Conservation (phyloP, 345 rosid genomes). For the Salix udensis region DNA sequence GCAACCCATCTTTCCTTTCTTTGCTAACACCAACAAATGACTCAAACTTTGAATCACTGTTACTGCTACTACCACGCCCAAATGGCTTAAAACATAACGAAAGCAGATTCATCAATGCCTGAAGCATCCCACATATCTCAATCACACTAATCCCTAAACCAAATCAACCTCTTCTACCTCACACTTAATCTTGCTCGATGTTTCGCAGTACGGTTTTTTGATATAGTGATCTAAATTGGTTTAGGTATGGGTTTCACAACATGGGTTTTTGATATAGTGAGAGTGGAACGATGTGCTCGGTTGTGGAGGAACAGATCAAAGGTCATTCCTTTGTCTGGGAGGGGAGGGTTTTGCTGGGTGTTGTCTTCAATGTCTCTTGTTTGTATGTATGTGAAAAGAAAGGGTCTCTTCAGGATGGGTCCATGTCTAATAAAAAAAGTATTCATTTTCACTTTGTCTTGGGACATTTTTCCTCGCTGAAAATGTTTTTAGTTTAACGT, state of each 20-base stretch:
- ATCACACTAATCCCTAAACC: constrained; percentile 7
- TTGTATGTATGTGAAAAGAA: constrained; percentile 1
- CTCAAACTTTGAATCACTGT: neutral
- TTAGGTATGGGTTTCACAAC: neutral
- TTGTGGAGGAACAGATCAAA: constrained; percentile 56
- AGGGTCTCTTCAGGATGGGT: neutral
- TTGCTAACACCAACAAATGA: constrained; percentile 26
- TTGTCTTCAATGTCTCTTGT: constrained; percentile 18
- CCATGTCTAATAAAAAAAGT: neutral
- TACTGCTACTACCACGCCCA: constrained; percentile 39
- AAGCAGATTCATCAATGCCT: constrained; percentile 81
- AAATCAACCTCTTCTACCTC: constrained; percentile 10
- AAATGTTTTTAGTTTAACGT: too few species aligned
- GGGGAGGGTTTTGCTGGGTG: constrained; percentile 15
- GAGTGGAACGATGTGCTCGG: constrained; percentile 43
- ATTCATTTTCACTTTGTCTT: neutral
- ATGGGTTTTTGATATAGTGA: constrained; percentile 10
- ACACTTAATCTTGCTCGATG: neutral
- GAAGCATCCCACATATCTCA: constrained; percentile 92
- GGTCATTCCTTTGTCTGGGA: constrained; percentile 7
- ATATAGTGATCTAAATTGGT: constrained; percentile 11
- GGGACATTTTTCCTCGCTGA: neutral
- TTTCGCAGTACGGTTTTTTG: constrained; percentile 10
- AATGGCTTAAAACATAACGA: constrained; percentile 75
- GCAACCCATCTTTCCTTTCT: constrained; percentile 72